Conservation (phyloP, 768 basidiomycete species). For the Tylopilus rubrobrunneus region DNA sequence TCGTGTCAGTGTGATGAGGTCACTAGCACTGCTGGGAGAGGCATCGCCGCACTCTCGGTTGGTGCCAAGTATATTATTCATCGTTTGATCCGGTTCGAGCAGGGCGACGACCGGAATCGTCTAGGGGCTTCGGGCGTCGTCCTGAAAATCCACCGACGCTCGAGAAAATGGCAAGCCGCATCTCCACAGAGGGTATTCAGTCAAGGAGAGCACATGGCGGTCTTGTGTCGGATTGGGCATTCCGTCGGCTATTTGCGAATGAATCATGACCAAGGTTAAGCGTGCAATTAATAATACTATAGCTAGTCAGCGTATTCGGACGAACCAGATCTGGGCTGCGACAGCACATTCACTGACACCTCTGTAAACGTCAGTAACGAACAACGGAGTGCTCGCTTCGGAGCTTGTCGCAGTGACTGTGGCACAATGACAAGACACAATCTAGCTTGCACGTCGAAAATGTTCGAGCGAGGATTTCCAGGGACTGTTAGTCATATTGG, state of each 20-base stretch:
- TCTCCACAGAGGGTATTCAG: conserved; percentile 1
- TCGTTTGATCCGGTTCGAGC: conserved; percentile 10
- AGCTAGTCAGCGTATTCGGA: background rate
- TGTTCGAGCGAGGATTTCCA: background rate
- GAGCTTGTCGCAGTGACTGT: background rate
- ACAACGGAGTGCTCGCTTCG: background rate
- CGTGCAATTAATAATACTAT: background rate
- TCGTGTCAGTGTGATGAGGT: conserved; percentile 32
- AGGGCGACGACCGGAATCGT: conserved; percentile 3
- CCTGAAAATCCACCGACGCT: background rate
- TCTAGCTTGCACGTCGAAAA: background rate
- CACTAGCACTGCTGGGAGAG: conserved; percentile 15
- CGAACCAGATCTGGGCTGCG: background rate
- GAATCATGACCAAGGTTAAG: background rate
- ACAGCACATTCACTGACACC: background rate
- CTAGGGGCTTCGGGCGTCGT: background rate
- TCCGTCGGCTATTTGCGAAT: conserved; percentile 3
- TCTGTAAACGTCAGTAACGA: background rate
- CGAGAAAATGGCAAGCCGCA: background rate
- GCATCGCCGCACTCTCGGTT: conserved; percentile 22
- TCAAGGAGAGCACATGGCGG: background rate
- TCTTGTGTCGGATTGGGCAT: conserved; percentile 4
- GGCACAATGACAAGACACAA: background rate
- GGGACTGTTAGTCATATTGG: conserved; percentile 6
- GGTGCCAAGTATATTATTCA: background rate